A percentile compares a stretch with the other conserved stretches of the same genome.
phyloP scores from a whole-genome alignment of 768 basidiomycete genomes.

The Panus rudis region DNA sequence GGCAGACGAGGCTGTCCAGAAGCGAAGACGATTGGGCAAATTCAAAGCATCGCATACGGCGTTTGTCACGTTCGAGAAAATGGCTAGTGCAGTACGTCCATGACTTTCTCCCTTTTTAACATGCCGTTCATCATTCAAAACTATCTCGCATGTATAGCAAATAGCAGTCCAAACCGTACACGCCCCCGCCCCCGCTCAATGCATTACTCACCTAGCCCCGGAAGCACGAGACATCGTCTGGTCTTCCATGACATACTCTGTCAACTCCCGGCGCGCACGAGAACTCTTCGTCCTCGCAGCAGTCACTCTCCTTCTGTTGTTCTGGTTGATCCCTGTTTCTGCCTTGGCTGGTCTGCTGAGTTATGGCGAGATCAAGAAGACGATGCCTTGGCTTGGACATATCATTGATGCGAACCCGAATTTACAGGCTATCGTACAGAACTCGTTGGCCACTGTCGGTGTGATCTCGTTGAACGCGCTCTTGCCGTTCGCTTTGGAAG shows the following conservation, averaged over 20 bases:
- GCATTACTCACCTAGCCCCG: constrained; percentile 71
- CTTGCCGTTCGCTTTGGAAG: constrained; percentile 85
- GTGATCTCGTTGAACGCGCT: constrained; percentile 87
- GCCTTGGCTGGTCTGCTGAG: constrained; percentile 82
- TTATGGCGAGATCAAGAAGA: constrained; percentile 89
- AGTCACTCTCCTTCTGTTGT: constrained; percentile 73
- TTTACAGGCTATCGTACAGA: constrained; percentile 85
- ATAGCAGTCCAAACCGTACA: constrained; percentile 83
- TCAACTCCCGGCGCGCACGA: constrained; percentile 51
- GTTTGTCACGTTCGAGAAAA: constrained; percentile 95
- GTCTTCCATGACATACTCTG: constrained; percentile 76
- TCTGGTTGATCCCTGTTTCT: constrained; percentile 90
- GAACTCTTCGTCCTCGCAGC: constrained; percentile 63
- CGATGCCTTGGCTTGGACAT: constrained; percentile 80
- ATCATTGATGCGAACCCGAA: constrained; percentile 78
- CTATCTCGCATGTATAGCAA: constrained; percentile 43
- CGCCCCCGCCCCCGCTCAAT: constrained; percentile 57
- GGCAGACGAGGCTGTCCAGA: constrained; percentile 79
- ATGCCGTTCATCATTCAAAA: background rate
- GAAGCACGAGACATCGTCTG: constrained; percentile 96
- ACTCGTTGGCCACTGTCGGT: constrained; percentile 85
- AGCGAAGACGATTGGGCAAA: constrained; percentile 59
- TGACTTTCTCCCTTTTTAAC: too few species aligned
- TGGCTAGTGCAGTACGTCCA: constrained; percentile 76
- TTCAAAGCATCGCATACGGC: constrained; percentile 81